Evolutionary conservation across 2,329 filamentous ascomycete genomes (phyloP).

Genomic region (Aspergillus quadrilineatus): DNA sequence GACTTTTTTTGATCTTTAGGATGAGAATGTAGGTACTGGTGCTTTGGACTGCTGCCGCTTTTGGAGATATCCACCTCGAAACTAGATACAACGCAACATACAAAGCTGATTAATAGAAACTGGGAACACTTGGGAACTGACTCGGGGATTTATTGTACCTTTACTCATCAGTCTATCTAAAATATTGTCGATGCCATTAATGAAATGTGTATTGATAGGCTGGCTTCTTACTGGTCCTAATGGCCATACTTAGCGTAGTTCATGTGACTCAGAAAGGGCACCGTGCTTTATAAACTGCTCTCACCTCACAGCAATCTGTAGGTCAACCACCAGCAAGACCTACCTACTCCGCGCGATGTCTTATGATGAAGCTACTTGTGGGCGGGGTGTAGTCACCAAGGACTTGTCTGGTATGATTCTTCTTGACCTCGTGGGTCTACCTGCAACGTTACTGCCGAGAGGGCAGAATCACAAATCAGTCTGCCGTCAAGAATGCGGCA

Average conservation of each 20-base stretch:
- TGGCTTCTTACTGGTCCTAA: neutral
- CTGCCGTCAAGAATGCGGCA: no score
- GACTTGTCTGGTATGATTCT: no score
- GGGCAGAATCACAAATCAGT: no score
- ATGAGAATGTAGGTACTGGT: constrained; percentile 2
- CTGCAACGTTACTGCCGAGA: no score
- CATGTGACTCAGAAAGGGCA: neutral
- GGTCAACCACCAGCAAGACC: no score
- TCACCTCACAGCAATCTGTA: no score
- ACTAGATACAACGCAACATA: neutral
- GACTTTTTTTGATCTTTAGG: constrained; percentile 1
- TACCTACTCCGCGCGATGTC: no score
- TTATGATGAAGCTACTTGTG: no score
- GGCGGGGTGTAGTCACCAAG: no score
- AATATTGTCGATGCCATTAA: neutral
- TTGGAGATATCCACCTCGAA: neutral
- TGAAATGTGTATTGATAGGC: neutral
- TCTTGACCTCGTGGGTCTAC: no score
- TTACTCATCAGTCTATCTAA: neutral
- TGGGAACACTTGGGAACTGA: neutral
- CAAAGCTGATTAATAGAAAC: neutral
- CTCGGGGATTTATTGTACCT: neutral
- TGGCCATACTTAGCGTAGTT: neutral
- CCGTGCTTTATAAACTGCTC: no score
- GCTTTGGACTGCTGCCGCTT: constrained; percentile 6